Evolutionary conservation across 2,329 filamentous ascomycete species (phyloP), one percentile per base, ranked within the genome.

Genomic region (Fusarium nematophilum): DNA sequence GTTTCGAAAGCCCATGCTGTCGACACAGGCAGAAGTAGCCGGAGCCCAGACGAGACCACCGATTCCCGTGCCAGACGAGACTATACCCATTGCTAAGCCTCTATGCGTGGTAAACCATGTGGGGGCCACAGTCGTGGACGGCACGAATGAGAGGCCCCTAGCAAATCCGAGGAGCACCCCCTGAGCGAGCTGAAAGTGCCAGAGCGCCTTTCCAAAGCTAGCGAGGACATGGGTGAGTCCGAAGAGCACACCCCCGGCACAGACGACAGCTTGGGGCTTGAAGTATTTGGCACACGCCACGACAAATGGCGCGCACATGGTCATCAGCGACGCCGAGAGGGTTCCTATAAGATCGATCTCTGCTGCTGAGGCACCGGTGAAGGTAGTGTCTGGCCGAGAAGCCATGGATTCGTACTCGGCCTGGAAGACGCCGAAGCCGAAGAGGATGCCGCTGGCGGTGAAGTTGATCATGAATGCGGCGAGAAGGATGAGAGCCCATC

Each of bases 351-450:
- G 30, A 13, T 46, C 42, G 11, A 53, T 53, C 17, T 45, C 23
- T 5, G 49, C 49, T 2, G 49, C 31, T 10, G 15, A 37, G 5
- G 49, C 40, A 3, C 49, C 49, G 3, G 49, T 39, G n/a, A 53
- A 53, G 8, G 49, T 39, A 3, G 49, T 53, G 10, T 17, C 10
- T 2, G 42, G 37, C 13, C 48, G 23, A 3, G 9, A 30, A 13
- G 43, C 54, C 54, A 53, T 53, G 3, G 36, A 29, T 26, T 57
- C 54, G 23, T 48, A 57, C 2, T 38, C 26, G n/a, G 36, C 42
- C 26, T 57, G 49, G 9, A 53, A 57, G 15, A 57, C 49, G 10
- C 54, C 54, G 25, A 53, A 57, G 27, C 29, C 54, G 15, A 53
- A 57, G 10, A 38, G 36, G n/a, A 57, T 36, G 4, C 54, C 54